These are phyloP conservation scores for Apiotrichum porosum DNA, from an alignment of 1,284 basidiomycete species.

Conservation along the genomic window DNA sequence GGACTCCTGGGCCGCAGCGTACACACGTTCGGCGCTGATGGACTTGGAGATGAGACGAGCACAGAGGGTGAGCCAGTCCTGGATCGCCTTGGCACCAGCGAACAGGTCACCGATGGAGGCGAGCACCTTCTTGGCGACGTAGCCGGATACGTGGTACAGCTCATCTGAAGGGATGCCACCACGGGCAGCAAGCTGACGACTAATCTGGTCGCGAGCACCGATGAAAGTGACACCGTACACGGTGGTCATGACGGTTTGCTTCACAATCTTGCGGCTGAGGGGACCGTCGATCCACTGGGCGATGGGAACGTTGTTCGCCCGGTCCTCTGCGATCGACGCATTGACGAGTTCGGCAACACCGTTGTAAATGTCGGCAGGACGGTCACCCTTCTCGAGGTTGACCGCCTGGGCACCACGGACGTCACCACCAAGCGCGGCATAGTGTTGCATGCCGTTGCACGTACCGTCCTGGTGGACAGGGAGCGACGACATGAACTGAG, in stretches of 20 bases:
- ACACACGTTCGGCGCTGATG: slow-evolving; percentile 71
- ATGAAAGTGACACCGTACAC: slow-evolving; percentile 95
- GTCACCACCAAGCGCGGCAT: slow-evolving; percentile 95
- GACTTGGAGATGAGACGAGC: slow-evolving; percentile 84
- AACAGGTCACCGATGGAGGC: slow-evolving; percentile 87
- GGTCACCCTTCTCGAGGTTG: slow-evolving; percentile 79
- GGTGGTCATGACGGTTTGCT: slow-evolving; percentile 99
- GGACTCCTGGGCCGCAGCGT: slow-evolving; percentile 19
- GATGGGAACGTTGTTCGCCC: slow-evolving; percentile 54
- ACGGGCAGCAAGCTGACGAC: slow-evolving; percentile 76
- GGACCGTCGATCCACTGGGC: slow-evolving; percentile 71
- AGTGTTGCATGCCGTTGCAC: slow-evolving; percentile 98
- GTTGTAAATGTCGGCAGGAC: slow-evolving; percentile 93
- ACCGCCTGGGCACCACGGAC: slow-evolving; percentile 84
- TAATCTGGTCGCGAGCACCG: slow-evolving; percentile 92
- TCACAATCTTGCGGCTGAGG: slow-evolving; percentile 90
- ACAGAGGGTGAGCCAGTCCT: slow-evolving; percentile 79
- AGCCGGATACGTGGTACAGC: slow-evolving; percentile 70
- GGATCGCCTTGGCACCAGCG: slow-evolving; percentile 82
- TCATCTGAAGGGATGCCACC: slow-evolving; percentile 69
- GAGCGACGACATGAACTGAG: slow-evolving; percentile 64
- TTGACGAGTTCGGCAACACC: slow-evolving; percentile 69
- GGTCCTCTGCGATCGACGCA: slow-evolving; percentile 52
- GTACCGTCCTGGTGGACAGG: slow-evolving; percentile 98
- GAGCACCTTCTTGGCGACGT: slow-evolving; percentile 79